Base-by-base conservation (phyloP, 257 asterid genomes). In the Leptodermis oblonga region DNA sequence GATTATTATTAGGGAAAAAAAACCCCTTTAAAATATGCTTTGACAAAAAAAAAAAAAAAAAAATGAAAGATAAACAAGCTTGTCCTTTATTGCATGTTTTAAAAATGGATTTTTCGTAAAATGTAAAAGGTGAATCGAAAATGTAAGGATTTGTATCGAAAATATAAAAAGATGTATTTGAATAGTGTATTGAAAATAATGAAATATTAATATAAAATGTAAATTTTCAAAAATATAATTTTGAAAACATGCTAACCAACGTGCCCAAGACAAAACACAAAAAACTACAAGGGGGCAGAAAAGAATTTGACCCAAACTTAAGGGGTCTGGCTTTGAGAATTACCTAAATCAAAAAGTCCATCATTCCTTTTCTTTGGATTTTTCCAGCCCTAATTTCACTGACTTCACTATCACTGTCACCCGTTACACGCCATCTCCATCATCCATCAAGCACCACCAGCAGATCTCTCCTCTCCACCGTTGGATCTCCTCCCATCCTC, bases 401-500 rank as follows among this genome's bases (percentile, higher is more conserved):
- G 53, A 73, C 41, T 73, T 56, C 77, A 55, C 72, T 43, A 65
- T 73, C 77, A 73, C 61, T 73, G 67, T 73, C 67, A 22, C 45
- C 7, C n/a, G 3, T 23, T 15, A 14, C 37, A 36, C 26, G 5
- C 36, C 64, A 25, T 23, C 20, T 23, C 48, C 71, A 12, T 67
- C 62, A 49, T 67, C 17, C 36, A 25, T 26, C 49, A 58, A 0
- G 23, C n/a, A 36, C n/a, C 48, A 42, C 67, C 62, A 23, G 23
- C 72, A 56, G 72, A 73, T 66, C 77, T 73, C 77, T 33, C 26
- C 39, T 43, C 3, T 26, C 61, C 30, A 65, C 61, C 67, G 60
- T 73, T 65, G 77, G 77, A 73, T 73, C 77, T 54, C 56, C 62
- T 56, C 33, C 61, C 72, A 65, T 65, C 46, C 72, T 59, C 48